phyloP scores from a whole-genome alignment of 2,329 filamentous ascomycete species.

The Arthrinium puccinioides region DNA sequence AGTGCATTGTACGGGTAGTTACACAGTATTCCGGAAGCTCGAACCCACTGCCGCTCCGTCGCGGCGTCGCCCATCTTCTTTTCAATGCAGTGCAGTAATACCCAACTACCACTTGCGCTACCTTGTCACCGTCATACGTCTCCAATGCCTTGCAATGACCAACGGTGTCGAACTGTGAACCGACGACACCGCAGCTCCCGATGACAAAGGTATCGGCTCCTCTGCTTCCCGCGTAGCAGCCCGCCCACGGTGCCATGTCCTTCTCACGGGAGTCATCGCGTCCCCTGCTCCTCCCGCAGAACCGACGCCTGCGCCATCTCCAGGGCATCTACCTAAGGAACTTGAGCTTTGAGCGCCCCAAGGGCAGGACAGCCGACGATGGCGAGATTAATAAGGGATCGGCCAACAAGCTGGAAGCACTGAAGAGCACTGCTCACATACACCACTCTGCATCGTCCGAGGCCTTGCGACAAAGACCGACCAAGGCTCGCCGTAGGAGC shows the following conservation, averaged over 20 bases:
- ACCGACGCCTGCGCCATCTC: constrained; percentile 82
- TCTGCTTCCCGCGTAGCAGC: too few relatives aligned
- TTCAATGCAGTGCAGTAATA: too few relatives aligned
- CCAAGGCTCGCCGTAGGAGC: constrained; percentile 37
- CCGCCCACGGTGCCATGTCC: constrained; percentile 3
- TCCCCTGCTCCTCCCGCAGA: constrained; percentile 53
- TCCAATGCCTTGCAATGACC: too few relatives aligned
- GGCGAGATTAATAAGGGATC: constrained; percentile 67
- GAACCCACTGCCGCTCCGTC: too few relatives aligned
- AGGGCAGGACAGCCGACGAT: constrained; percentile 65
- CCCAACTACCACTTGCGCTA: too few relatives aligned
- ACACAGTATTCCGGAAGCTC: too few relatives aligned
- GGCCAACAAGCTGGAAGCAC: constrained; percentile 55
- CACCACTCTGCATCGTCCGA: constrained; percentile 51
- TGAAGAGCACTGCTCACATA: constrained; percentile 37
- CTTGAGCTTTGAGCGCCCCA: constrained; percentile 57
- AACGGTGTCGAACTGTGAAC: too few relatives aligned
- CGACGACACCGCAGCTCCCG: too few relatives aligned
- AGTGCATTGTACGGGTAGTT: too few relatives aligned
- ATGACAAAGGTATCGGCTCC: too few relatives aligned
- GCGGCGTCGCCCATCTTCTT: too few relatives aligned
- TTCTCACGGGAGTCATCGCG: constrained; percentile 6
- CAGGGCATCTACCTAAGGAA: constrained; percentile 84
- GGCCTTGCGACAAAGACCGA: constrained; percentile 31
- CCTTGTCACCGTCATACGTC: too few relatives aligned